These are phyloP conservation scores for Taiozyma sp. DNA, from an alignment of 1,139 yeast genomes.

Conservation along the genomic window DNA sequence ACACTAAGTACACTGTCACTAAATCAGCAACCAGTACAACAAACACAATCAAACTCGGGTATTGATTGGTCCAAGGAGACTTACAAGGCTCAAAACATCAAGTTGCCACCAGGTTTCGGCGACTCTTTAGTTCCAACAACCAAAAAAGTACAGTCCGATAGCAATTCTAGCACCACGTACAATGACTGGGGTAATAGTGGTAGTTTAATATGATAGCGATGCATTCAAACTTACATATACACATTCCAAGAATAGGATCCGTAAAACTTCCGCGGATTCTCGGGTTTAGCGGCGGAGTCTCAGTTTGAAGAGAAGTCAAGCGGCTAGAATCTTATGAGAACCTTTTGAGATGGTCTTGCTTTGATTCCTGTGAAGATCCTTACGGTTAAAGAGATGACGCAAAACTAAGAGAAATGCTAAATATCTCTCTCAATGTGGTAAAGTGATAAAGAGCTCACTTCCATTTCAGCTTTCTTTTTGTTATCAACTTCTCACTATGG, in stretches of 20 bases:
- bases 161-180: background rate
- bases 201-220: constrained; percentile 5
- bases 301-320: background rate
- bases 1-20: background rate
- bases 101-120: constrained; percentile 21
- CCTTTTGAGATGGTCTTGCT: background rate
- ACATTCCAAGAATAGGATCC: background rate
- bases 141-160: constrained; percentile 1
- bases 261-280: background rate
- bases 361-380: background rate
- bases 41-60: background rate
- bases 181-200: constrained; percentile 9
- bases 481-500: no score
- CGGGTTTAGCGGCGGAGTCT: background rate
- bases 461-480: no score
- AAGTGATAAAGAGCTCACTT: background rate
- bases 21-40: background rate
- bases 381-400: background rate
- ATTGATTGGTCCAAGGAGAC: constrained; percentile 19
- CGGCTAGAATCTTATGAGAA: background rate
- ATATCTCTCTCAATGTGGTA: background rate
- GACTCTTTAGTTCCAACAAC: constrained; percentile 15
- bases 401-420: no score
- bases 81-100: constrained; percentile 9
- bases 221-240: background rate